Base-by-base conservation (phyloP, 2,329 filamentous ascomycete genomes). In the Ceratocystiopsis brevicomis region DNA sequence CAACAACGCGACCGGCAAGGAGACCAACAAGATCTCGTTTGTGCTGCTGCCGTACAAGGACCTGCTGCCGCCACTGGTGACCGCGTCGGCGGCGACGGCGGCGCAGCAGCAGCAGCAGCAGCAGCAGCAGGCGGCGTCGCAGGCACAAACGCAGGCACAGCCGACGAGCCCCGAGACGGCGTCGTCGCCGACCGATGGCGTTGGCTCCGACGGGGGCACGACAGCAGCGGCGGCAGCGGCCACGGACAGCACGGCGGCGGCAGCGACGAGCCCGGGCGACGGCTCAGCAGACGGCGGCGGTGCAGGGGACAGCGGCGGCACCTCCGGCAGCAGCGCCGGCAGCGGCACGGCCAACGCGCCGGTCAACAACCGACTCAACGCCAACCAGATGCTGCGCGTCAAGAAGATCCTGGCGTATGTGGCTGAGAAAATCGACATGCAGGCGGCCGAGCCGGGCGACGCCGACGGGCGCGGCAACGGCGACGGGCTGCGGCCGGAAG, bases 291-390 rank as follows among this genome's bases (percentile, higher is more conserved):
- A 2, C 25, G 25, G 10, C 25, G 25, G 25, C 15, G 19, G 16
- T 12, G 41, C 21, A 34, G 14, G 19, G 21, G 12, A 14, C 21
- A 3, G 25, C 16, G 86, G 94, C 55, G 80, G n/a, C n/a, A n/a
- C n/a, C n/a, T n/a, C n/a, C n/a, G n/a, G 79, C 42, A 93, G 88
- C 58, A 88, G 87, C 51, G 78, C 90, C 19, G 69, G 98, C 42
- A 98, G 96, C 57, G 90, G 90, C 12, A 98, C 96, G 56, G 75
- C 88, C 44, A 96, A 98, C 90, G 68, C 98, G 41, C 75, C 90
- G 40, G 85, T 92, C 4, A 88, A 85, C 63, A 98, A 98, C 25
- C 78, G 90, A 19, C 69, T 98, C 42, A 98, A 96, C 57, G 90
- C 90, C 12, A 98, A 96, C 56, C 76, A 88, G 44, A 96, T 98